Percentiles rank a stretch among this genome's conserved stretches.
Conservation (phyloP, 257 asterid species). For the Capsicum pubescens region DNA sequence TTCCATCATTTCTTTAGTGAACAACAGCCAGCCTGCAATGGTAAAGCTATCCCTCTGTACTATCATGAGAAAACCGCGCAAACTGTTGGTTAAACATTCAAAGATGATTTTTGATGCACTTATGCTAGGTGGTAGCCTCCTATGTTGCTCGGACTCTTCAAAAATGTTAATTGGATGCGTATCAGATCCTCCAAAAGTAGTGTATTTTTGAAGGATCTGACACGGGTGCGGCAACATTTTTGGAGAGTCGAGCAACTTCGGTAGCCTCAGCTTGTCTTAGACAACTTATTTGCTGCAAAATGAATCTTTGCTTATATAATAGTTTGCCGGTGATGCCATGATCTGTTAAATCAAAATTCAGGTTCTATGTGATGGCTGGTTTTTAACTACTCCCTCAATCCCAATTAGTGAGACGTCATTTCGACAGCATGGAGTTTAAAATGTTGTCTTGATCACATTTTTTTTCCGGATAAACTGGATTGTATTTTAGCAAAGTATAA, state of each 20-base stretch:
- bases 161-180: too few relatives aligned
- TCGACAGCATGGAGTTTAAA: neutral
- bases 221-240: too few relatives aligned
- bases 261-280: conserved; percentile 21
- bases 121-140: neutral
- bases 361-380: neutral
- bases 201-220: too few relatives aligned
- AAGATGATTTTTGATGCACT: conserved; percentile 11
- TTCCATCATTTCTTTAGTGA: conserved; percentile 42
- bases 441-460: neutral
- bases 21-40: conserved; percentile 40
- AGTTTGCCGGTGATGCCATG: neutral
- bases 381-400: conserved; percentile 11
- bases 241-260: too few relatives aligned
- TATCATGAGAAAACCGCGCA: conserved; percentile 6
- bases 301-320: neutral
- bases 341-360: conserved; percentile 9
- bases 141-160: too few relatives aligned
- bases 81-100: neutral
- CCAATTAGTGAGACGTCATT: neutral
- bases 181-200: too few relatives aligned
- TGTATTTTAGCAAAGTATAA: too few relatives aligned
- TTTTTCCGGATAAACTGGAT: too few relatives aligned
- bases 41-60: conserved; percentile 34
- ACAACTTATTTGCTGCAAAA: neutral